A percentile compares a stretch with the other conserved stretches of the same genome.
Evolutionary conservation across 2,329 filamentous ascomycete genomes (phyloP).

Genomic region (Drechslerella coelobrocha): DNA sequence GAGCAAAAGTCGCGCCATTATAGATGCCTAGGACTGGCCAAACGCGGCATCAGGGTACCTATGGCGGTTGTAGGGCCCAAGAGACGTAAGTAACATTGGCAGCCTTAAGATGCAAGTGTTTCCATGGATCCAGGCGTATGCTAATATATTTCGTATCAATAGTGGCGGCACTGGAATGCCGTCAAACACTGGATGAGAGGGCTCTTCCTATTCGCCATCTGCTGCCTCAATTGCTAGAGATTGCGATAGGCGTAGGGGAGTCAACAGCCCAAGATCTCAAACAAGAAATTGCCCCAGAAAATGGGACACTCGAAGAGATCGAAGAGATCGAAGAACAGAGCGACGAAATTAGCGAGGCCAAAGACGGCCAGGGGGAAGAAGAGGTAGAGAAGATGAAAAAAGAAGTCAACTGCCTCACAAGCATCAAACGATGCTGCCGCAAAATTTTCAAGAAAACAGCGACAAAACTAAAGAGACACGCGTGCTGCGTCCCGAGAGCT

Average conservation of each 20-base stretch:
- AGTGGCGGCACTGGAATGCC: not conserved
- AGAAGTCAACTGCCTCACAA: not conserved
- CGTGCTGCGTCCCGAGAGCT: not conserved
- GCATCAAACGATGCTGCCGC: not conserved
- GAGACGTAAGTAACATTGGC: constrained; percentile 11
- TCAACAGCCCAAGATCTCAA: not conserved
- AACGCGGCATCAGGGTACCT: constrained; percentile 7
- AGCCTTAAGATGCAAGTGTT: not conserved
- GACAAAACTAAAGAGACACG: not conserved
- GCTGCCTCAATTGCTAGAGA: not conserved
- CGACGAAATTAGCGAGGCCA: not conserved
- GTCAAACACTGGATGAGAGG: constrained; percentile 1
- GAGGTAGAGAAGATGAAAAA: too few species aligned
- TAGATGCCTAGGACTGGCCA: not conserved
- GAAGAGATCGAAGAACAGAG: not conserved
- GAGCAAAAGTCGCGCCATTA: not conserved
- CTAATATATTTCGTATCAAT: not conserved
- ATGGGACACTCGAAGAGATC: too few species aligned
- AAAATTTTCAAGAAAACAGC: not conserved
- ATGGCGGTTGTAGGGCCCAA: constrained; percentile 12
- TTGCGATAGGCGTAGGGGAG: not conserved
- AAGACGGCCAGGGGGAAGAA: too few species aligned
- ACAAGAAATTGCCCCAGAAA: too few species aligned
- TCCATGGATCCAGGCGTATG: not conserved
- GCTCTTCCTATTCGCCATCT: not conserved